Conservation (phyloP, 2,329 filamentous ascomycete genomes). For the Ceratocystis lukuohia region DNA sequence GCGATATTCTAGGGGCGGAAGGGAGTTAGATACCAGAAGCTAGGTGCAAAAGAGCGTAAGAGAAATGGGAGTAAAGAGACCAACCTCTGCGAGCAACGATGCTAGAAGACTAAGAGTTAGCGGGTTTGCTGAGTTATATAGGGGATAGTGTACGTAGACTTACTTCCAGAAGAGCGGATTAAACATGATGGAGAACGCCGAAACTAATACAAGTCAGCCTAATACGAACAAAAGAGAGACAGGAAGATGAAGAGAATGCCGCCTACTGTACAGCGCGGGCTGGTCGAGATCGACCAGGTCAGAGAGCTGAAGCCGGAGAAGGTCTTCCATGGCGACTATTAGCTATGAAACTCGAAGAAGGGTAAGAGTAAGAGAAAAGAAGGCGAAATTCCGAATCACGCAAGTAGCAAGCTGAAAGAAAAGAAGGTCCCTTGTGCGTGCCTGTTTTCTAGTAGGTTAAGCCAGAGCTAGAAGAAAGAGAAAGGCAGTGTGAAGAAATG, state of each 20-base stretch:
- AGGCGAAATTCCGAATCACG: neutral
- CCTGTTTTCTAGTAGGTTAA: no score
- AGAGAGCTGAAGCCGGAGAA: neutral
- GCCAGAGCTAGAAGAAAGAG: conserved; percentile 19
- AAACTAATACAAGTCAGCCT: conserved; percentile 41
- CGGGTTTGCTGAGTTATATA: conserved; percentile 25
- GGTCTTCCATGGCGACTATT: neutral
- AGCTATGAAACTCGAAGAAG: neutral
- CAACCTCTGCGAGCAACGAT: conserved; percentile 71
- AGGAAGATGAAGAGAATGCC: neutral
- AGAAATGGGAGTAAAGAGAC: conserved; percentile 20
- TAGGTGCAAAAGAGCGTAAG: conserved; percentile 16
- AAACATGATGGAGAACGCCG: conserved; percentile 70
- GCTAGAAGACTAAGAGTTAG: conserved; percentile 32
- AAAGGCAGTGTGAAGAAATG: neutral
- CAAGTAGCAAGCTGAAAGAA: no score
- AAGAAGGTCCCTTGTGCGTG: no score
- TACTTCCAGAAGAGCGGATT: conserved; percentile 99
- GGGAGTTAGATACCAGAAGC: neutral
- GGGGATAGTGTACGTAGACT: conserved; percentile 29
- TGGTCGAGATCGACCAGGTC: conserved; percentile 47
- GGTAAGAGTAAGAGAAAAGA: neutral
- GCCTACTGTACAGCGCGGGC: conserved; percentile 52
- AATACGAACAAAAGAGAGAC: conserved; percentile 21
- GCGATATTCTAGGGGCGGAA: conserved; percentile 58